These are phyloP conservation scores for Rosa rugosa DNA, from an alignment of 306 rosid species.

Conservation along the genomic window DNA sequence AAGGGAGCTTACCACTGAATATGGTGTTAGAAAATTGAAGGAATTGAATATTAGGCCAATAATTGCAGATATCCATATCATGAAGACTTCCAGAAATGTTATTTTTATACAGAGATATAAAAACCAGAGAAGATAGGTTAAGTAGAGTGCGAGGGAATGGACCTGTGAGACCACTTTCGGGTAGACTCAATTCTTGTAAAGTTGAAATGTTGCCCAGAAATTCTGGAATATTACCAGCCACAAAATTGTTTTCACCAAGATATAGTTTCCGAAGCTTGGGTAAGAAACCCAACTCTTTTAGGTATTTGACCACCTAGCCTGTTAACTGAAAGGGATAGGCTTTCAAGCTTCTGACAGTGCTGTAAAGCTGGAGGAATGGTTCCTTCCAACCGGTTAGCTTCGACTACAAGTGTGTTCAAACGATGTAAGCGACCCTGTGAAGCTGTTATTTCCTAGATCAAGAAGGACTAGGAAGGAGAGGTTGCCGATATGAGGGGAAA, in stretches of 20 bases:
- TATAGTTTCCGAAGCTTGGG: not conserved
- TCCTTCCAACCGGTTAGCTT: constrained; percentile 13
- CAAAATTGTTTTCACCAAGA: not conserved
- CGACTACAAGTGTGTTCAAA: not conserved
- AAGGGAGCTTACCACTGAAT: constrained; percentile 11
- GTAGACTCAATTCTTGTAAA: not conserved
- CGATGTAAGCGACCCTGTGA: not conserved
- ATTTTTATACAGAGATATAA: not conserved
- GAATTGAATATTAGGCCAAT: not conserved
- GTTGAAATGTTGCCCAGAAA: not conserved
- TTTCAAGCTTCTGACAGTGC: not conserved
- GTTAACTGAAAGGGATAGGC: not conserved
- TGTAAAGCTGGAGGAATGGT: constrained; percentile 1
- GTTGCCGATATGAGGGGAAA: not conserved
- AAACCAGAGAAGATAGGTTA: constrained; percentile 9
- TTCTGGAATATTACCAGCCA: not conserved
- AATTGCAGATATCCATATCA: not conserved
- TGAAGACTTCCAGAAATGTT: constrained; percentile 14
- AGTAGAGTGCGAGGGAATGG: not conserved
- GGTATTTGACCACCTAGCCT: not conserved
- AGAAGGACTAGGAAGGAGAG: constrained; percentile 12
- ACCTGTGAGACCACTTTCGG: not conserved
- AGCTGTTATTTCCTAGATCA: not conserved
- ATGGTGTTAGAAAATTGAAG: not conserved
- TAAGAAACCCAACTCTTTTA: not conserved